phyloP scores from a whole-genome alignment of 108 stramenopile genomes.

The Skeletonema marinoi region DNA sequence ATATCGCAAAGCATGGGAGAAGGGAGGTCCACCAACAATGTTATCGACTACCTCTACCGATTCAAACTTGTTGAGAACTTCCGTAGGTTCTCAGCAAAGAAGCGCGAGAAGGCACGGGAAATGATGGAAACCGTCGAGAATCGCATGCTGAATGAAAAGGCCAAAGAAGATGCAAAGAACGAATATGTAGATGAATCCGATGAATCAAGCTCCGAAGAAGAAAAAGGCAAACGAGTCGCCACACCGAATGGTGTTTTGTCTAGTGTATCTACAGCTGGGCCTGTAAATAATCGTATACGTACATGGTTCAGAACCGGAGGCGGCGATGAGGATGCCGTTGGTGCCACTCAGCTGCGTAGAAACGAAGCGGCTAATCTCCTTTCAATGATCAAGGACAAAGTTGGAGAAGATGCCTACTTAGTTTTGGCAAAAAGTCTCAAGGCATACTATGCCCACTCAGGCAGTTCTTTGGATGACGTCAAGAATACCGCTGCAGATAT shows the following conservation, averaged over 20 bases:
- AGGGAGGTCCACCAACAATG: constrained; percentile 63
- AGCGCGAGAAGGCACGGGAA: constrained; percentile 76
- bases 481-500: constrained; percentile 45
- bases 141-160: constrained; percentile 47
- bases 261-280: constrained; percentile 2
- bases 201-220: constrained; percentile 26
- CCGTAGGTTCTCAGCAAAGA: constrained; percentile 75
- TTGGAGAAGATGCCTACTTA: constrained; percentile 60
- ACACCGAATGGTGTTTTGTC: constrained; percentile 1
- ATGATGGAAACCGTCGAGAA: constrained; percentile 82
- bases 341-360: constrained; percentile 39
- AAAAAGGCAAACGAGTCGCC: constrained; percentile 10
- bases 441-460: constrained; percentile 44
- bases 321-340: constrained; percentile 46
- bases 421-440: constrained; percentile 46
- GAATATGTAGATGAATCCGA: constrained; percentile 23
- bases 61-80: constrained; percentile 92
- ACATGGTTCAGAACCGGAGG: constrained; percentile 56
- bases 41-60: constrained; percentile 87
- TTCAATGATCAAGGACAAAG: constrained; percentile 48
- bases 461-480: constrained; percentile 41
- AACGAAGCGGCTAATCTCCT: constrained; percentile 53
- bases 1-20: constrained; percentile 58
- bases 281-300: constrained; percentile 32
- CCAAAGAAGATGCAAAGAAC: constrained; percentile 29